These are phyloP conservation scores for Chlorella sorokiniana DNA, from an alignment of 139 green algal genomes.

Conservation along the genomic window DNA sequence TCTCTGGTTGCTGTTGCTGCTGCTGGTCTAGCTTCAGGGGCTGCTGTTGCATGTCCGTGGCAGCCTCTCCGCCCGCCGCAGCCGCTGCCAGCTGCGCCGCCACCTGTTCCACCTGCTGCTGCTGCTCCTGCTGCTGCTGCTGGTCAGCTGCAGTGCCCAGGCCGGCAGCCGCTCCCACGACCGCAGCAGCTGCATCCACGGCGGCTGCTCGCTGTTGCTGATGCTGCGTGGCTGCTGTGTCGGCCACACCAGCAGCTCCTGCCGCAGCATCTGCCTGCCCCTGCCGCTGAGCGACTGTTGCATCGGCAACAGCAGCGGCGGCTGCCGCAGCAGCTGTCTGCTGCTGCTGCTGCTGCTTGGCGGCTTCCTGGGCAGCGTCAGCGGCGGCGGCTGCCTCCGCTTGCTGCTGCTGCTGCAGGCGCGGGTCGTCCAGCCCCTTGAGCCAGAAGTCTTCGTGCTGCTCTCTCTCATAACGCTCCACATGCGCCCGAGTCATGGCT, in stretches of 20 bases:
- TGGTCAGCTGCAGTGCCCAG: neutral
- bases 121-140: no score
- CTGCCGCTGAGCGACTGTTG: neutral
- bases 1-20: neutral
- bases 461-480: slow-evolving; percentile 33
- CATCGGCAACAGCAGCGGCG: neutral
- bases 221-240: no score
- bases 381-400: neutral
- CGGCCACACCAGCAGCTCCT: neutral
- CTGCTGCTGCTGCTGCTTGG: neutral
- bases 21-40: neutral
- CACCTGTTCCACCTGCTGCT: neutral
- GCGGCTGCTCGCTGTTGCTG: no score
- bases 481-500: slow-evolving; percentile 16
- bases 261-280: neutral
- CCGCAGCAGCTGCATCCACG: neutral
- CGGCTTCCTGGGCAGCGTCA: neutral
- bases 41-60: neutral
- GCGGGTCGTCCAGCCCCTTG: slow-evolving; percentile 20
- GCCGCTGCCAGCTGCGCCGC: neutral
- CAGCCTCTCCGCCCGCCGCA: neutral
- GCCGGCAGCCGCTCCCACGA: neutral
- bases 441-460: slow-evolving; percentile 41
- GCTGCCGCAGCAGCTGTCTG: no score
- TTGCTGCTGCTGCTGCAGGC: slow-evolving; percentile 11